These are phyloP conservation scores for Hyaloscypha hepaticicola DNA, from an alignment of 495 filamentous ascomycete genomes.

Conservation along the genomic window DNA sequence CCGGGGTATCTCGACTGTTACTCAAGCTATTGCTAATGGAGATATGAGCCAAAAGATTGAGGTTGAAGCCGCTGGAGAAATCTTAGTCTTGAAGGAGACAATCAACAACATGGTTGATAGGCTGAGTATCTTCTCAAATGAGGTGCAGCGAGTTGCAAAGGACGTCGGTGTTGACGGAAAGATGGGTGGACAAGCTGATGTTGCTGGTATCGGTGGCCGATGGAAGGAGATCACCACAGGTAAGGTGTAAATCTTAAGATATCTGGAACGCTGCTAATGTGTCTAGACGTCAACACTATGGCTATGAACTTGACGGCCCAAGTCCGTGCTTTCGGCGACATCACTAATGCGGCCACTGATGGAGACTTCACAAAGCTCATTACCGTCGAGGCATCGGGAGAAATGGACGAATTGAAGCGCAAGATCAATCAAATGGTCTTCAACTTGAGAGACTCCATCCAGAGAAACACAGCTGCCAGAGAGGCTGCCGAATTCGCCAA, in stretches of 20 bases:
- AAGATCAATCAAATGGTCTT: slow-evolving; percentile 99
- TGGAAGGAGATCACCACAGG: slow-evolving; percentile 97
- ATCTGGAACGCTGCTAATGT: slow-evolving; percentile 1
- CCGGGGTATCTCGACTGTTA: slow-evolving; percentile 93
- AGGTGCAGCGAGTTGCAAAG: slow-evolving; percentile 92
- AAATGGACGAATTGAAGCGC: slow-evolving; percentile 98
- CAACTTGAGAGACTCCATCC: slow-evolving; percentile 92
- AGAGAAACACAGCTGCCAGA: slow-evolving; percentile 93
- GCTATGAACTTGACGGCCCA: slow-evolving; percentile 96
- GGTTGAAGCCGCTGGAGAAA: slow-evolving; percentile 93
- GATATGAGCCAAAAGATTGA: slow-evolving; percentile 97
- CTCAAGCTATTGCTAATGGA: slow-evolving; percentile 89
- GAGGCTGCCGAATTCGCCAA: slow-evolving; percentile 97
- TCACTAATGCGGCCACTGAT: slow-evolving; percentile 94
- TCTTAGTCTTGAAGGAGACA: slow-evolving; percentile 89
- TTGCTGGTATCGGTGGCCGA: slow-evolving; percentile 86
- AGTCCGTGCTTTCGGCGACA: slow-evolving; percentile 96
- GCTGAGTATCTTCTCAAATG: slow-evolving; percentile 93
- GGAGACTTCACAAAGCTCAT: slow-evolving; percentile 97
- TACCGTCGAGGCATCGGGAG: slow-evolving; percentile 96
- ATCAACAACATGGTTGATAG: slow-evolving; percentile 99
- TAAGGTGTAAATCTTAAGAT: slow-evolving; percentile 29
- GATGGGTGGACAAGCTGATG: slow-evolving; percentile 97
- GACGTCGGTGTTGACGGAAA: slow-evolving; percentile 98
- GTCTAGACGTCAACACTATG: slow-evolving; percentile 89